Percentiles rank a stretch among this genome's conserved stretches.
phyloP scores from a whole-genome alignment of 805 yeast species.

The Yamadazyma olivae region DNA sequence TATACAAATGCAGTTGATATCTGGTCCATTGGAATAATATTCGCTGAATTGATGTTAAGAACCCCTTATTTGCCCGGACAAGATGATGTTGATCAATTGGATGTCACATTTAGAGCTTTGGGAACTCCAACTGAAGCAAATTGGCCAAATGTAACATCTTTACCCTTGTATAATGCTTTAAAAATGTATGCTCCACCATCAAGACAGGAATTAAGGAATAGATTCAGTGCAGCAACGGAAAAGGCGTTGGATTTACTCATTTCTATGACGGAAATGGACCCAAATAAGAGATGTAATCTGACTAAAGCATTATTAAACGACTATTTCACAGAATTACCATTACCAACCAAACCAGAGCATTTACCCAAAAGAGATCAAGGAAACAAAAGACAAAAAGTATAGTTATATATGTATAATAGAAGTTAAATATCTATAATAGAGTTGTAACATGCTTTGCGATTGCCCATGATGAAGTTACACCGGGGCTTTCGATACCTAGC shows the following conservation, averaged over 20 bases:
- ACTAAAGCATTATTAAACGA: conserved; percentile 60
- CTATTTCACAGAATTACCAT: conserved; percentile 71
- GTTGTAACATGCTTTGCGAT: conserved; percentile 68
- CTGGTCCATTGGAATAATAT: conserved; percentile 57
- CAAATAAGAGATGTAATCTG: conserved; percentile 66
- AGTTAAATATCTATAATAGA: conserved; percentile 20
- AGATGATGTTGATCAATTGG: conserved; percentile 85
- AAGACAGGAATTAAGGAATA: conserved; percentile 68
- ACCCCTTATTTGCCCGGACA: conserved; percentile 94
- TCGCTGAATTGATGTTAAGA: conserved; percentile 93
- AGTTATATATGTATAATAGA: conserved; percentile 4
- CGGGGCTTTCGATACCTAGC: conserved; percentile 88
- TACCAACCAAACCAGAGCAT: conserved; percentile 64
- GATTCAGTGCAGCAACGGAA: conserved; percentile 91
- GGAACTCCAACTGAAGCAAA: conserved; percentile 92
- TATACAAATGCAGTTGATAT: conserved; percentile 68
- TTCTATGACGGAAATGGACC: conserved; percentile 73
- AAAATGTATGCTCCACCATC: conserved; percentile 82
- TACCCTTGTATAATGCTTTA: conserved; percentile 74
- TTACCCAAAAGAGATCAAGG: conserved; percentile 50
- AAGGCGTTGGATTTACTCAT: conserved; percentile 73
- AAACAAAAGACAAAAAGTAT: conserved; percentile 2
- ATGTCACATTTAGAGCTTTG: conserved; percentile 89
- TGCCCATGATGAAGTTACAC: conserved; percentile 78
- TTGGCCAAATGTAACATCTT: conserved; percentile 86